phyloP scores from a whole-genome alignment of 345 rosid genomes.

The Gossypium rotundifolium region DNA sequence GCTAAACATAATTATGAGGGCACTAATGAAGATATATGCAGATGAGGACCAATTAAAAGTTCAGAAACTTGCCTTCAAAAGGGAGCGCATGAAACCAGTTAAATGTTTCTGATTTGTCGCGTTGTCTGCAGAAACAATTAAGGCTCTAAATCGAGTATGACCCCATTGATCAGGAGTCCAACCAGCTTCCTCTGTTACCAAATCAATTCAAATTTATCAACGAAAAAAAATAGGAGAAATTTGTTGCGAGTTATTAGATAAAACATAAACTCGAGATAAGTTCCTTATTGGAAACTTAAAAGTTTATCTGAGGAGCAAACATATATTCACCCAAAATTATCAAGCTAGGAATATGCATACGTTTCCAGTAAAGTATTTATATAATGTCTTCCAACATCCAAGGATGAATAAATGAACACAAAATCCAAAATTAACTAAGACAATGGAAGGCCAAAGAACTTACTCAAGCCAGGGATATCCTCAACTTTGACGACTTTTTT shows the following conservation, averaged over 20 bases:
- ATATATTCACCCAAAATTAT: background rate
- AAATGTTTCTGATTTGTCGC: constrained; percentile 64
- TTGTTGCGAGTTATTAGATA: background rate
- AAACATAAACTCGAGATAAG: background rate
- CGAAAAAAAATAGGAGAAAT: background rate
- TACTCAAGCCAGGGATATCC: constrained; percentile 91
- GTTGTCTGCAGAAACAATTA: constrained; percentile 46
- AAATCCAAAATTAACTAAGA: background rate
- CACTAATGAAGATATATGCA: constrained; percentile 3
- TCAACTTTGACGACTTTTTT: constrained; percentile 65
- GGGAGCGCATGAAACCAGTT: constrained; percentile 81
- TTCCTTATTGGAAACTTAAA: background rate
- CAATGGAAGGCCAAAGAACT: constrained; percentile 30
- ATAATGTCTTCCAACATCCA: background rate
- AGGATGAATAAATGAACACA: background rate
- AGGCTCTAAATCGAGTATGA: constrained; percentile 67
- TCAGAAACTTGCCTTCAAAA: constrained; percentile 60
- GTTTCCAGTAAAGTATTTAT: background rate
- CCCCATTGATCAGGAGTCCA: constrained; percentile 99
- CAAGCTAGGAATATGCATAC: background rate
- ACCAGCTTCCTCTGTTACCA: constrained; percentile 78
- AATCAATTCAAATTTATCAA: constrained; percentile 7
- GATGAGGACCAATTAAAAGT: background rate
- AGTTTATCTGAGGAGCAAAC: background rate
- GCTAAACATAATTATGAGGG: background rate